phyloP scores from a whole-genome alignment of 2,329 filamentous ascomycete species.

The Colletotrichum tropicicola region DNA sequence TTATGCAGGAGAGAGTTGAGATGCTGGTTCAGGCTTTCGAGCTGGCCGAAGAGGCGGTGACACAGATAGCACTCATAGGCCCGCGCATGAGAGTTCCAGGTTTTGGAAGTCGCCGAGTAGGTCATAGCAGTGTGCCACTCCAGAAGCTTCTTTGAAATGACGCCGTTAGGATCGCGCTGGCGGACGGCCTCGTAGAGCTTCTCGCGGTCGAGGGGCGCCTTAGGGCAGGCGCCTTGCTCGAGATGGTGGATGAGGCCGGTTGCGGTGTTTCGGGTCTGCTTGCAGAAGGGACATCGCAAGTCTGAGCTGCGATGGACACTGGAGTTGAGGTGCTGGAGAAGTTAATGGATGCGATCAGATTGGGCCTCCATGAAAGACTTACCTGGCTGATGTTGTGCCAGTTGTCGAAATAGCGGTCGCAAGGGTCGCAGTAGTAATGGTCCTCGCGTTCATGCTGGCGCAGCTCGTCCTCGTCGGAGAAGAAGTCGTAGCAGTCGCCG shows the following conservation, averaged over 20 bases:
- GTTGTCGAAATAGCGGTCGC: not conserved
- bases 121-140: conserved; percentile 48
- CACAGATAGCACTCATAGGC: conserved; percentile 63
- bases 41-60: conserved; percentile 35
- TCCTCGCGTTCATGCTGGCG: not conserved
- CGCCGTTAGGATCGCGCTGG: conserved; percentile 52
- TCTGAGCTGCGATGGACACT: conserved; percentile 53
- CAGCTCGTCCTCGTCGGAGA: conserved; percentile 31
- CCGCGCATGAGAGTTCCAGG: conserved; percentile 38
- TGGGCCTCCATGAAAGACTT: not conserved
- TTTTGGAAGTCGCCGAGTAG: conserved; percentile 51
- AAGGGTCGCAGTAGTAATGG: not conserved
- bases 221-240: conserved; percentile 61
- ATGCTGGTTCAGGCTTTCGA: conserved; percentile 56
- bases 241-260: conserved; percentile 65
- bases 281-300: conserved; percentile 66
- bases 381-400: not conserved
- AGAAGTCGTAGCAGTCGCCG: conserved; percentile 35
- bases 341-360: conserved; percentile 14
- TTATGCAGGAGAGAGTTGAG: conserved; percentile 57
- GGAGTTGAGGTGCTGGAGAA: conserved; percentile 62
- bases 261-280: conserved; percentile 52
- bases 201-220: conserved; percentile 56
- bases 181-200: conserved; percentile 55
- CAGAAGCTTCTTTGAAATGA: conserved; percentile 61